phyloP scores from a whole-genome alignment of 2,329 filamentous ascomycete genomes.

The Teratosphaeria nubilosa region DNA sequence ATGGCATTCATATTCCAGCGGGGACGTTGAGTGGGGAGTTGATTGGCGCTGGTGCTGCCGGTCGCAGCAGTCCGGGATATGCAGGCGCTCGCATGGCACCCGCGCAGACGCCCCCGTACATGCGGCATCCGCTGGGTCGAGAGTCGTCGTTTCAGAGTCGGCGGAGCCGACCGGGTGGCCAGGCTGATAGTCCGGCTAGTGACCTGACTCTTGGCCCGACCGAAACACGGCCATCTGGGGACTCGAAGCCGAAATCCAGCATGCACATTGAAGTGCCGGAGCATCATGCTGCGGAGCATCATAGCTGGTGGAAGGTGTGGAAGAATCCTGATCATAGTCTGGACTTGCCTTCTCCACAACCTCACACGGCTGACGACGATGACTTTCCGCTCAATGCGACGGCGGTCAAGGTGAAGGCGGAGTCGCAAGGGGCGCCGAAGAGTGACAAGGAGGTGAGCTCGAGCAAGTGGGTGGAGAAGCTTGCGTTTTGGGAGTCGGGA shows the following conservation, averaged over 20 bases:
- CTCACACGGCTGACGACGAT: constrained; percentile 25
- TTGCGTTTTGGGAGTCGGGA: constrained; percentile 21
- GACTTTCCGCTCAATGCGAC: constrained; percentile 16
- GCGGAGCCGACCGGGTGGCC: neutral
- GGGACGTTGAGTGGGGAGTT: neutral
- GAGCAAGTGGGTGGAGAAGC: constrained; percentile 21
- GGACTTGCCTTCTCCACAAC: constrained; percentile 36
- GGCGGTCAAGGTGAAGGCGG: neutral
- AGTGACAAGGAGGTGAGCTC: constrained; percentile 2
- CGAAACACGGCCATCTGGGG: constrained; percentile 13
- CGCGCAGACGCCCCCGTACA: neutral
- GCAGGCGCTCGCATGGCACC: neutral
- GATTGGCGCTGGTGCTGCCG: neutral
- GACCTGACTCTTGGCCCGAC: constrained; percentile 2
- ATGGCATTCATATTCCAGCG: neutral
- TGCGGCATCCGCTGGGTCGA: neutral
- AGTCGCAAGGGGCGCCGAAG: constrained; percentile 1
- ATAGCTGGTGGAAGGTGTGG: constrained; percentile 22
- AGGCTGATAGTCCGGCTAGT: constrained; percentile 3
- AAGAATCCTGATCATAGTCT: constrained; percentile 22
- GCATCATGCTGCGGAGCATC: constrained; percentile 4
- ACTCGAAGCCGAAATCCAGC: constrained; percentile 13
- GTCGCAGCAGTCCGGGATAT: neutral
- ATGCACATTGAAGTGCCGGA: constrained; percentile 24
- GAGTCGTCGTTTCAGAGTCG: neutral